Evolutionary conservation across 2,329 filamentous ascomycete genomes (phyloP).

Genomic region (Sarocladium strictum): DNA sequence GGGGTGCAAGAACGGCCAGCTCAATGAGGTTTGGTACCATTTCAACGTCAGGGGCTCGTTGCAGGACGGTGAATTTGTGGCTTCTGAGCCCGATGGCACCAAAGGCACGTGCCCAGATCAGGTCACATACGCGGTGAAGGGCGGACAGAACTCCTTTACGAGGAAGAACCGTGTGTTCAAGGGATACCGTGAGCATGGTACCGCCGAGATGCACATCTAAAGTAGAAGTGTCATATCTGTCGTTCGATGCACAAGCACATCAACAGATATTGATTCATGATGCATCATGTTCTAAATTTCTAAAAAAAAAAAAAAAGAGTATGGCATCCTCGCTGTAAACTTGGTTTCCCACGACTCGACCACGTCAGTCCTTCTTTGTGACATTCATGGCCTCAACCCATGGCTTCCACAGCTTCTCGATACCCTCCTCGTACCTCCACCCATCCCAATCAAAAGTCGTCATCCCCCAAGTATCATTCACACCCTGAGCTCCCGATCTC

Average conservation of each 20-base stretch:
- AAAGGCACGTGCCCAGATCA: constrained; percentile 59
- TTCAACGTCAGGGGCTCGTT: constrained; percentile 56
- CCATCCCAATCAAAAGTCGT: constrained; percentile 39
- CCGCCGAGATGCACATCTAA: constrained; percentile 1
- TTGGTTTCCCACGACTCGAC: too few species aligned
- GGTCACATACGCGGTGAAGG: constrained; percentile 50
- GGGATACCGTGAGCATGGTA: neutral
- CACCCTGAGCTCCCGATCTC: constrained; percentile 36
- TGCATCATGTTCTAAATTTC: too few species aligned
- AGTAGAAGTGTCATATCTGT: neutral
- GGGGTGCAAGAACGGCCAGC: constrained; percentile 41
- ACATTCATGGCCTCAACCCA: constrained; percentile 36
- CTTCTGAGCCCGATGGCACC: constrained; percentile 48
- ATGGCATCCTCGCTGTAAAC: too few species aligned
- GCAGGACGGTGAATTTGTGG: constrained; percentile 54
- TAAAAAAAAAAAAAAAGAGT: too few species aligned
- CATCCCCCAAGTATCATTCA: constrained; percentile 42
- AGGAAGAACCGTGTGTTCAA: neutral
- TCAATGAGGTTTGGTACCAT: constrained; percentile 56
- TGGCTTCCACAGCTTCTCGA: constrained; percentile 45
- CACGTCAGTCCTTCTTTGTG: constrained; percentile 2
- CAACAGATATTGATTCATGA: too few species aligned
- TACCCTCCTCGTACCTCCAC: constrained; percentile 37
- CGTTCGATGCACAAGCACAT: neutral
- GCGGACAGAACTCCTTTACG: neutral